These are phyloP conservation scores for Phytopythium oedochilum DNA, from an alignment of 352 stramenopile genomes.

Conservation along the genomic window DNA sequence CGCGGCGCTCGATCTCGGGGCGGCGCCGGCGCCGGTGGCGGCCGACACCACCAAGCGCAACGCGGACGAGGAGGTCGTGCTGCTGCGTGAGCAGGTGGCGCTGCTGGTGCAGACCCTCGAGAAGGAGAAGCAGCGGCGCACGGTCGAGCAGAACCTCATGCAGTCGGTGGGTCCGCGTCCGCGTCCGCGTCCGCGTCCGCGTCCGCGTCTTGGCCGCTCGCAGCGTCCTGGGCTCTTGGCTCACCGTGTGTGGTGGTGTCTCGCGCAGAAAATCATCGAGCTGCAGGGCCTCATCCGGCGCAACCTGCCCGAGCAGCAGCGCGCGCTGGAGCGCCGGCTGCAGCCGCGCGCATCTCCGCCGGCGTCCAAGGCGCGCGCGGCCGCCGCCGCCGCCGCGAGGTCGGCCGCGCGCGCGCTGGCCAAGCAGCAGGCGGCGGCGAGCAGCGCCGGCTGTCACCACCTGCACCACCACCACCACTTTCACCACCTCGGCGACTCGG, in stretches of 20 bases:
- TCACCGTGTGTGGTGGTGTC: too few relatives aligned
- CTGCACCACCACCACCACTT: slow-evolving; percentile 2
- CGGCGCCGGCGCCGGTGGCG: too few relatives aligned
- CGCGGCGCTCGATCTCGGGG: too few relatives aligned
- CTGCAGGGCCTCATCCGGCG: slow-evolving; percentile 56
- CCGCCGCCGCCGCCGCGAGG: slow-evolving; percentile 1
- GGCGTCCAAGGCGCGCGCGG: slow-evolving; percentile 5
- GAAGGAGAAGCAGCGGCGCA: slow-evolving; percentile 62
- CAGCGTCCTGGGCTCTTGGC: too few relatives aligned
- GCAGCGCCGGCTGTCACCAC: not conserved
- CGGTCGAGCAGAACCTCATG: slow-evolving; percentile 61
- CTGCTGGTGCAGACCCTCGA: slow-evolving; percentile 54
- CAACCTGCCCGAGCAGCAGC: slow-evolving; percentile 38
- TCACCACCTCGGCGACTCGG: not conserved
- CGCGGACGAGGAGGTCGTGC: slow-evolving; percentile 20
- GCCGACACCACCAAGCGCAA: not conserved
- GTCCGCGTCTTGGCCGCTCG: not conserved
- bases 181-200: not conserved
- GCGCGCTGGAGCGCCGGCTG: slow-evolving; percentile 24
- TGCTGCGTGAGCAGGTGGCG: slow-evolving; percentile 51
- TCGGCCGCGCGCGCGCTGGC: slow-evolving; percentile 5
- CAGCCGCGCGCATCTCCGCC: slow-evolving; percentile 12
- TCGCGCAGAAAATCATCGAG: slow-evolving; percentile 68
- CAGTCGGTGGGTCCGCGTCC: slow-evolving; percentile 29
- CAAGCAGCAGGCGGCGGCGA: not conserved